Evolutionary conservation across 148 eudicot genomes (phyloP), one percentile per base, ranked within the genome.

Genomic region (Polygonum maritimum): DNA sequence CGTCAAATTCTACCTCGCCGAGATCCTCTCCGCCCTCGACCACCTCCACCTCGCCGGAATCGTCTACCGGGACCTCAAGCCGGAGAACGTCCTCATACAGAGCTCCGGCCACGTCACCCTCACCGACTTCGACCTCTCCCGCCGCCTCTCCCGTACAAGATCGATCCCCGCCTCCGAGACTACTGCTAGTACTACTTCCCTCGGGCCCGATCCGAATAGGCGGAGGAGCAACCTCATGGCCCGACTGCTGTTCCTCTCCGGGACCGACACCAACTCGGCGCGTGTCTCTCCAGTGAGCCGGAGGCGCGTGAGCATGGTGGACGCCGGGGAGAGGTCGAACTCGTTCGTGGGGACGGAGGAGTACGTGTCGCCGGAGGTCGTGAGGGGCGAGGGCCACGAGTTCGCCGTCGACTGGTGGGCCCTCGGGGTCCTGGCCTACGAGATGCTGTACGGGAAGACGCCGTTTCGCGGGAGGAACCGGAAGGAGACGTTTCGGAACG

Each of bases 351-450:
- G 97, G 0, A 92, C 97, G 8, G 91, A 89, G 60, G 97, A 92
- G 44, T 92, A 94, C 79, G 89, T 94, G 1, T 83, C 98, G 18
- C 98, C 98, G 75, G 98, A 94, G 80, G 84, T 94, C 5, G 89
- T 94, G 0, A 78, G 84, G 4, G 98, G 93, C 0, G 90, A 86
- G 11, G 90, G 92, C 0, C 93, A 94, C 67, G 98, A 87, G 48
- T 94, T 86, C 75, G 83, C 87, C 19, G 95, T 94, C 2, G 98
- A 94, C 39, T 94, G 98, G 97, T 94, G 98, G 98, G 93, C 95
- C 12, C 52, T 94, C 1, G 98, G 98, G 12, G 78, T 94, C 0
- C 54, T 94, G 0, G 82, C 88, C 16, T 94, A 86, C 85, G 98
- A 94, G 78, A 91, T 94, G 98, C 26, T 90, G 35, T 90, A 94